phyloP scores from a whole-genome alignment of 768 basidiomycete genomes.

The Lentinula boryana region DNA sequence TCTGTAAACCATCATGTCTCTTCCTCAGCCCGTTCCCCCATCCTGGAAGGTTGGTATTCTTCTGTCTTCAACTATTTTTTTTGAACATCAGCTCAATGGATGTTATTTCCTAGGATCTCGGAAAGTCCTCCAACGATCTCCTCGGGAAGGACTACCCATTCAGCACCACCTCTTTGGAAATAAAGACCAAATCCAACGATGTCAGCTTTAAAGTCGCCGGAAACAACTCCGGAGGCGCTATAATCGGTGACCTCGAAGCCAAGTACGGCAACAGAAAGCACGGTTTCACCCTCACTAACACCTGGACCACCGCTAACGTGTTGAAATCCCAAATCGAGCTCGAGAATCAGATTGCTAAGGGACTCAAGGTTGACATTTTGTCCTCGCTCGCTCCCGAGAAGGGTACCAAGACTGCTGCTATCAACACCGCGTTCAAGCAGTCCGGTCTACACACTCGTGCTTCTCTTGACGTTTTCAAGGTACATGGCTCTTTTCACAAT shows the following conservation, averaged over 20 bases:
- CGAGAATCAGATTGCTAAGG: conserved; percentile 96
- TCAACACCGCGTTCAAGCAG: conserved; percentile 91
- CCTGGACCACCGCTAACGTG: conserved; percentile 93
- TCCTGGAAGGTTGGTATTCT: conserved; percentile 81
- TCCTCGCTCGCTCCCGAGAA: conserved; percentile 85
- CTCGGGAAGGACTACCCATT: conserved; percentile 90
- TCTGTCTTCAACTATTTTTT: too few relatives aligned
- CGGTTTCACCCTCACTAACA: conserved; percentile 89
- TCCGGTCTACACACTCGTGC: conserved; percentile 91
- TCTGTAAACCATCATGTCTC: conserved; percentile 56
- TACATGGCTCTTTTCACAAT: conserved; percentile 23
- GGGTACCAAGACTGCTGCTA: conserved; percentile 74
- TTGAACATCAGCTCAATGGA: neutral
- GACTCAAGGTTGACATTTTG: conserved; percentile 90
- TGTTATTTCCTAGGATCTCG: conserved; percentile 65
- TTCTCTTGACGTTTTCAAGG: conserved; percentile 91
- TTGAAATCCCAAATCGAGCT: conserved; percentile 91
- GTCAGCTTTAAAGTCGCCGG: conserved; percentile 95
- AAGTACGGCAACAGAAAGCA: conserved; percentile 91
- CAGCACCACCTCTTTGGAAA: conserved; percentile 65
- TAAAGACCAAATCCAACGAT: conserved; percentile 85
- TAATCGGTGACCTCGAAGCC: conserved; percentile 90
- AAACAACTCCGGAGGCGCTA: conserved; percentile 54
- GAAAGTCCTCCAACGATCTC: conserved; percentile 96
- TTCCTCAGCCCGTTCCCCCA: conserved; percentile 94